Evolutionary conservation across 805 yeast species (phyloP), one percentile per base, ranked within the genome.

Genomic region (Hanseniaspora thailandica): DNA sequence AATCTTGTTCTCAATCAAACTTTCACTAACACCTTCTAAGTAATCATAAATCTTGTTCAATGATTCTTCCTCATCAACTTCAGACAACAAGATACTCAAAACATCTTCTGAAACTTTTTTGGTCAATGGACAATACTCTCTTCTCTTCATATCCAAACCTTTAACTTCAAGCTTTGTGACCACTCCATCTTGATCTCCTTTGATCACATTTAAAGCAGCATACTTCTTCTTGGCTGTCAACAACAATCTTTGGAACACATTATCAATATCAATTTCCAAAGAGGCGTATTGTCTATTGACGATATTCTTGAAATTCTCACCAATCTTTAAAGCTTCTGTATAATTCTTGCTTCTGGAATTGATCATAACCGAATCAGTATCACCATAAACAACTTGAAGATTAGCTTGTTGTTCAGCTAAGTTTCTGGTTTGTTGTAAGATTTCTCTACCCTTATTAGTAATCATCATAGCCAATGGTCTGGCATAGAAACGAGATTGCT

Each of bases 351-450:
- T 81, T 28, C 88, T 88, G 3, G 97, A 87, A 66, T 90, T 94
- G 65, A 93, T 87, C 98, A 93, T 93, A 51, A 93, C 97, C 34
- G 98, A 93, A 72, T 93, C 98, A 0, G 98, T 93, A 71, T 93
- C 98, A 74, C 98, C 98, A 63, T 93, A 93, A 13, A 93, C 86
- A 47, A 94, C 97, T 53, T 86, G 73, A 55, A 93, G 73, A 0
- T 84, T 84, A 61, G 84, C 73, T 9, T 23, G 35, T 54, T 82
- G 76, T 66, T 90, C 97, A 0, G 97, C 98, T 56, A 93, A 72
- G 62, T 85, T 94, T 65, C 95, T 78, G 0, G 98, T 90, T 61
- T 86, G 90, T 82, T 82, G 84, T 62, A 93, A 76, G 65, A 89
- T 87, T 66, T 93, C 97, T 71, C 98, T 78, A 62, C 98, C 98